A percentile compares a stretch with the other conserved stretches of the same genome.
Evolutionary conservation across 106 monocot genomes (phyloP).

Genomic region (Allium sativum): DNA sequence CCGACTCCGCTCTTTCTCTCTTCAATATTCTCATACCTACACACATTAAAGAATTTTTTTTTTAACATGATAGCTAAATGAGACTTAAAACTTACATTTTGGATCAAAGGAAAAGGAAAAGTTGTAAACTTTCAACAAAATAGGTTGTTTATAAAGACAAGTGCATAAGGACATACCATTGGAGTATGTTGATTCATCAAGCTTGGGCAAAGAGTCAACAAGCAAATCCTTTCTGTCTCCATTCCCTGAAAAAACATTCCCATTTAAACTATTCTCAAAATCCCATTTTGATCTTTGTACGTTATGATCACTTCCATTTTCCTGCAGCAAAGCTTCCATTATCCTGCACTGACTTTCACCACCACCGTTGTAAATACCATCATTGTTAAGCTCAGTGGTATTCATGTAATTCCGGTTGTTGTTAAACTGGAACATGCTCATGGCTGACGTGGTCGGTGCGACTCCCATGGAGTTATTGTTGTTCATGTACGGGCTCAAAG

Average conservation of each 20-base stretch:
- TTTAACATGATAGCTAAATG: background rate
- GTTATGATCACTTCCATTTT: conserved; percentile 1
- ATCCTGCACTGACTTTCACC: conserved; percentile 15
- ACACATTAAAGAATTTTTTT: background rate
- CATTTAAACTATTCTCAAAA: background rate
- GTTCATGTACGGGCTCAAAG: background rate
- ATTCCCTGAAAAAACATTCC: background rate
- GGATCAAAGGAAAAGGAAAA: background rate
- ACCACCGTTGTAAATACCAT: background rate
- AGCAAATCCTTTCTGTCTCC: conserved; percentile 4
- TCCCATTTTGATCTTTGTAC: background rate
- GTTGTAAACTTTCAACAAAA: background rate
- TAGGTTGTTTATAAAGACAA: background rate
- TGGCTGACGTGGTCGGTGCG: background rate
- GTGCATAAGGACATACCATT: conserved; percentile 1
- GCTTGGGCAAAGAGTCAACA: too few species aligned
- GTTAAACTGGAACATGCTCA: background rate
- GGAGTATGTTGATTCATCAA: background rate
- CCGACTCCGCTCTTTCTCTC: conserved; percentile 2
- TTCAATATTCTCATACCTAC: conserved; percentile 8
- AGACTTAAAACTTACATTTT: background rate
- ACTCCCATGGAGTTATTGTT: background rate
- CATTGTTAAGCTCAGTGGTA: background rate
- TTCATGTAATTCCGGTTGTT: conserved; percentile 5
- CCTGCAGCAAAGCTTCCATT: conserved; percentile 35